A percentile compares a stretch with the other conserved stretches of the same genome.
Conservation (phyloP, 1,284 basidiomycete genomes). For the Heliocybe sulcata region DNA sequence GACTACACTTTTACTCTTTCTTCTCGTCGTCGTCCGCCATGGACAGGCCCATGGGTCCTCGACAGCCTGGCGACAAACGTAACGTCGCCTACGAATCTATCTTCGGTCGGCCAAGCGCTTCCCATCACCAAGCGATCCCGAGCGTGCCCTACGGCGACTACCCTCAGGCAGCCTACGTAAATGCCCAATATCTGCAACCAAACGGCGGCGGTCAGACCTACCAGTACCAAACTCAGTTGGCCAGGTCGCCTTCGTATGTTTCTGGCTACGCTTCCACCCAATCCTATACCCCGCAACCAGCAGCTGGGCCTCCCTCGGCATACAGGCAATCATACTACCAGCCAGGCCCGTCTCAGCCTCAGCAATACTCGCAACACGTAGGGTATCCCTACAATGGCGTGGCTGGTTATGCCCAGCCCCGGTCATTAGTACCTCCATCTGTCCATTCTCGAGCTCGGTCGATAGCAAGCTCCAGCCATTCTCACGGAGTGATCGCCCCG, state of each 20-base stretch:
- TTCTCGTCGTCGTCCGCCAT: slow-evolving; percentile 23
- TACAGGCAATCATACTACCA: slow-evolving; percentile 17
- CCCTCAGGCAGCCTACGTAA: slow-evolving; percentile 10
- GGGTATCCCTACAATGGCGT: slow-evolving; percentile 20
- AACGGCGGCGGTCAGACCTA: neutral
- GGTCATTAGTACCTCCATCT: slow-evolving; percentile 32
- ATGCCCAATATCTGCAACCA: slow-evolving; percentile 4
- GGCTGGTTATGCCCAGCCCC: slow-evolving; percentile 20
- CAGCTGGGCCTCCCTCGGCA: slow-evolving; percentile 12
- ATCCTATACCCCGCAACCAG: slow-evolving; percentile 13
- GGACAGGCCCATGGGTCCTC: slow-evolving; percentile 65
- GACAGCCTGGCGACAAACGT: slow-evolving; percentile 62
- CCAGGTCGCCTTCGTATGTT: slow-evolving; percentile 19
- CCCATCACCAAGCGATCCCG: slow-evolving; percentile 40
- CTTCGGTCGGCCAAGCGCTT: slow-evolving; percentile 64
- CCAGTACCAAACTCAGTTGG: slow-evolving; percentile 17
- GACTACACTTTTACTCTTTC: neutral
- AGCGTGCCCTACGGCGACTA: slow-evolving; percentile 13
- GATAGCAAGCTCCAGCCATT: slow-evolving; percentile 33
- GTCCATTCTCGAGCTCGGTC: slow-evolving; percentile 41
- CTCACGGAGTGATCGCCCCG: slow-evolving; percentile 38
- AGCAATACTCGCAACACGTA: slow-evolving; percentile 17
- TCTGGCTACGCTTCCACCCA: slow-evolving; percentile 16
- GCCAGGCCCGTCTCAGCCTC: slow-evolving; percentile 15
- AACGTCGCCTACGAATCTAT: slow-evolving; percentile 76